Percentiles rank a stretch among this genome's conserved stretches.
Evolutionary conservation across 768 basidiomycete species (phyloP).

Genomic region (Amanita molliuscula): DNA sequence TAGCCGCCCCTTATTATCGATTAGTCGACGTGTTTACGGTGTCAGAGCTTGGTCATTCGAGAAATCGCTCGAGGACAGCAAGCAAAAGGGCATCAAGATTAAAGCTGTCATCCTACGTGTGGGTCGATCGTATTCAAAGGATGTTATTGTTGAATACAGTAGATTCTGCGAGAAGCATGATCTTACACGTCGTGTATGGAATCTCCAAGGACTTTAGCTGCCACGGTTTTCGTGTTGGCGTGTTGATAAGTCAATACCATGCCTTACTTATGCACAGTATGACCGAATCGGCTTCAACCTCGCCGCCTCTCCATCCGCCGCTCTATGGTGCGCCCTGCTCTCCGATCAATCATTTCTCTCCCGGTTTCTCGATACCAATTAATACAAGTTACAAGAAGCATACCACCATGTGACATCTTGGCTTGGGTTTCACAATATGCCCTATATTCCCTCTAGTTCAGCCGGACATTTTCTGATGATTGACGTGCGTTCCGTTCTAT

Average conservation of each 20-base stretch:
- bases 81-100: constrained; percentile 10
- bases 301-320: constrained; percentile 13
- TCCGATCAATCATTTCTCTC: constrained; percentile 10
- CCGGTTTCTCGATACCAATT: constrained; percentile 13
- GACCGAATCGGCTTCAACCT: constrained; percentile 12
- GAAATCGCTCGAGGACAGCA: constrained; percentile 8
- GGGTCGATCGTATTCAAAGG: constrained; percentile 12
- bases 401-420: constrained; percentile 16
- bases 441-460: constrained; percentile 9
- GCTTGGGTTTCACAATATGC: constrained; percentile 13
- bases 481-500: constrained; percentile 8
- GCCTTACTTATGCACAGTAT: constrained; percentile 10
- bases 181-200: constrained; percentile 18
- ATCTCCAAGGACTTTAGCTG: constrained; percentile 21
- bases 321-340: constrained; percentile 15
- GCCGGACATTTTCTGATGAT: constrained; percentile 13
- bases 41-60: constrained; percentile 12
- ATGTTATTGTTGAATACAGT: constrained; percentile 15
- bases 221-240: constrained; percentile 18
- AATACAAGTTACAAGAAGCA: constrained; percentile 8
- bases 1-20: constrained; percentile 11
- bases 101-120: constrained; percentile 17
- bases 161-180: constrained; percentile 12
- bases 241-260: constrained; percentile 10
- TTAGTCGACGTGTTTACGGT: constrained; percentile 6